Base-by-base conservation (phyloP, 2,329 filamentous ascomycete genomes). In the Claviceps maximensis region DNA sequence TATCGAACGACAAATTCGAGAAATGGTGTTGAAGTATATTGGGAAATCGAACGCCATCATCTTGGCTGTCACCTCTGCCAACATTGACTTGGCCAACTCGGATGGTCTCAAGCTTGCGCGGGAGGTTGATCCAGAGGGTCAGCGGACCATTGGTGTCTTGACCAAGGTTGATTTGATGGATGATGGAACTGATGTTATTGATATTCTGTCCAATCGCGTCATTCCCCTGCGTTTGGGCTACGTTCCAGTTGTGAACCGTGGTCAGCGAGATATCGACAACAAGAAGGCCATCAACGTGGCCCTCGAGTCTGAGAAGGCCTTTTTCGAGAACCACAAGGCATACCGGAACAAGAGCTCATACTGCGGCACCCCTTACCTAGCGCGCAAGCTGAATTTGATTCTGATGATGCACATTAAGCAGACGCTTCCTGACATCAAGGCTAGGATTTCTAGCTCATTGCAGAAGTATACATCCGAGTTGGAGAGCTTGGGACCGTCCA, bases 401-500 rank as follows among this genome's bases (percentile, higher is more conserved):
- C 79, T 98, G 61, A 97, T 98, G 91, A 98, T 98, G 93, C 93
- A 98, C 75, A 98, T 98, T 76, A 98, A 98, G 74, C 91, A 98
- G 74, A 98, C 93, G 1, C 80, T 98, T 15, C 93, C 93, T 42
- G 93, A 98, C 66, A 98, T 98, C 76, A 98, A 98, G 74, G 89
- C 87, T 15, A 86, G 94, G 58, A 98, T 98, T 62, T 81, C 87
- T n/a, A 86, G 87, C 60, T 96, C 91, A 15, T 76, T 98, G 55
- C 85, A 90, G 66, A 98, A 98, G 68, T 98, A 98, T 70, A 76
- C 80, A 4, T 71, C 82, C 44, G 93, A 98, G 69, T 78, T 98
- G 23, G 75, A 81, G 53, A 82, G 84, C 57, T 78, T 98, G 13
- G 93, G 94, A 23, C 91, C 95, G 58, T 96, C 90, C 13, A 86